Percentiles rank a stretch among this genome's conserved stretches.
phyloP scores from a whole-genome alignment of 495 filamentous ascomycete genomes.

The Aspergillus cavernicola region DNA sequence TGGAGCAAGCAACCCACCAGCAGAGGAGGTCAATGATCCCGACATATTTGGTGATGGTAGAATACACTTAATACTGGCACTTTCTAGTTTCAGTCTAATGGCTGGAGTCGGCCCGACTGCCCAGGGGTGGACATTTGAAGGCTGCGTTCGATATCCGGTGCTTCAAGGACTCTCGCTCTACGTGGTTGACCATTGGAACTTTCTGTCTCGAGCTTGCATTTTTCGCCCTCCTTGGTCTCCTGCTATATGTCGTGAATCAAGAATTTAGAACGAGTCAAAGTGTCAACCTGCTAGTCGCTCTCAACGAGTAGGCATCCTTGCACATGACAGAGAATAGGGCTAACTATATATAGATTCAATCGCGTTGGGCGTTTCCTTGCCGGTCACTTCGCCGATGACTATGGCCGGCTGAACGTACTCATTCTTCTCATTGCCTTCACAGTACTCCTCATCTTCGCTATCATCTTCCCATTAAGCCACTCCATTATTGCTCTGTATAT shows the following conservation, averaged over 20 bases:
- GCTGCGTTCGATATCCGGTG: constrained; percentile 52
- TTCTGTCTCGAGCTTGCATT: constrained; percentile 49
- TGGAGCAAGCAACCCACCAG: not conserved
- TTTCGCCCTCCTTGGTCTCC: constrained; percentile 47
- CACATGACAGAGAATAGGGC: not conserved
- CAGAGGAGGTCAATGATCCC: not conserved
- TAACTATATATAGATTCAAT: constrained; percentile 21
- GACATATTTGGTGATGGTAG: constrained; percentile 56
- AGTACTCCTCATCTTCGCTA: constrained; percentile 46
- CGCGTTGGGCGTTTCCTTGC: constrained; percentile 64
- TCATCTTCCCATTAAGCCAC: constrained; percentile 58
- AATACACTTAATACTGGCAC: constrained; percentile 58
- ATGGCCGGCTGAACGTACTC: constrained; percentile 65
- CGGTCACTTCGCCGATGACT: constrained; percentile 62
- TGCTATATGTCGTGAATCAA: constrained; percentile 44
- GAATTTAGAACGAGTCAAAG: constrained; percentile 33
- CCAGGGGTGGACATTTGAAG: constrained; percentile 26
- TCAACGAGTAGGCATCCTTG: constrained; percentile 27
- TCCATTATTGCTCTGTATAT: constrained; percentile 48
- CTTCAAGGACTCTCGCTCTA: constrained; percentile 49
- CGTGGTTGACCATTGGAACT: constrained; percentile 33
- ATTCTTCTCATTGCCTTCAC: constrained; percentile 38
- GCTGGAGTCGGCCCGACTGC: constrained; percentile 26
- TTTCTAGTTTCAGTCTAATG: constrained; percentile 49
- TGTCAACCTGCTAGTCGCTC: constrained; percentile 30